Percentiles rank a stretch among this genome's conserved stretches.
These are phyloP conservation scores for Cyclotella baltica DNA, from an alignment of 108 stramenopile species.

Conservation along the genomic window DNA sequence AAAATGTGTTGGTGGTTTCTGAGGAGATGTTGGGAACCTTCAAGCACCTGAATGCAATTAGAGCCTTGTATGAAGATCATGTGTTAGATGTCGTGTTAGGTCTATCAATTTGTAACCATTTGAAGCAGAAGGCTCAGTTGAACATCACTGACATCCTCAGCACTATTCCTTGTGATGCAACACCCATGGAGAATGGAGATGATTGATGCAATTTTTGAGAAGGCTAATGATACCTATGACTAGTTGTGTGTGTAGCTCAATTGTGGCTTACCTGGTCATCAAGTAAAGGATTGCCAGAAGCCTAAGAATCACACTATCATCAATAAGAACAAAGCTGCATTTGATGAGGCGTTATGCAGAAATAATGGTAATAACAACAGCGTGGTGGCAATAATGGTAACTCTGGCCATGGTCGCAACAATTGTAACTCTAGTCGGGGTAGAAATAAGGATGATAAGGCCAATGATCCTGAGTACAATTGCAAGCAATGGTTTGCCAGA, in stretches of 20 bases:
- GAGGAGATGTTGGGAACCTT: not conserved
- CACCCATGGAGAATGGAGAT: not conserved
- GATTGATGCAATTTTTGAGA: not conserved
- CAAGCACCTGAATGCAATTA: not conserved
- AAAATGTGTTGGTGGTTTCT: not conserved
- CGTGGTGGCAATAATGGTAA: not conserved
- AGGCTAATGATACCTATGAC: not conserved
- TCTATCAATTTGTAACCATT: constrained; percentile 1
- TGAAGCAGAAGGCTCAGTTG: not conserved
- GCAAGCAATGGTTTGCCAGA: too few relatives aligned
- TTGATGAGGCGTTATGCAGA: constrained; percentile 1
- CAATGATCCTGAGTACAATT: too few relatives aligned
- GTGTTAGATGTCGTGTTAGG: constrained; percentile 1
- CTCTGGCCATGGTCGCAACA: not conserved
- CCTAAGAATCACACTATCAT: not conserved
- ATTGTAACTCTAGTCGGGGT: not conserved
- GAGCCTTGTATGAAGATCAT: not conserved
- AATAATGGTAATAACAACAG: too few relatives aligned
- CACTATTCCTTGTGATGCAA: not conserved
- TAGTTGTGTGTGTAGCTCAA: not conserved
- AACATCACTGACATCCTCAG: not conserved
- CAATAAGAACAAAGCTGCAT: not conserved
- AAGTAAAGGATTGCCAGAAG: too few relatives aligned
- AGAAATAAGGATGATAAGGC: not conserved
- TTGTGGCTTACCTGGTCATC: too few relatives aligned